Base-by-base conservation (phyloP, 2,329 filamentous ascomycete genomes). In the Pseudogymnoascus pannorum region DNA sequence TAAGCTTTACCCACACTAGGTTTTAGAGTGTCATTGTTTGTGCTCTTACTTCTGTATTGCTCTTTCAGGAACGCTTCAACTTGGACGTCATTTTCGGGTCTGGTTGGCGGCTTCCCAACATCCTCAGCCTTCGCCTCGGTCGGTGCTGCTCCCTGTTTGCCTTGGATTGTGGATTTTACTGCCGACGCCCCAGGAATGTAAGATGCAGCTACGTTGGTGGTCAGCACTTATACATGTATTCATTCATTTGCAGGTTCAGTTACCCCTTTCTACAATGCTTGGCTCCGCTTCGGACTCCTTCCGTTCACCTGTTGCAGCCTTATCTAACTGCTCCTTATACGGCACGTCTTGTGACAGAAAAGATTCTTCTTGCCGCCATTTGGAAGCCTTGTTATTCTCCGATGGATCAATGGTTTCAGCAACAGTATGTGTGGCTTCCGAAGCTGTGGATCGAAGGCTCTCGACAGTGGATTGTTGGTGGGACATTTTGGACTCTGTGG, bases 71-170 rank as follows among this genome's bases (percentile, higher is more conserved):
- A 71, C 60, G 69, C 60, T 61, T 70, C 68, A n/a, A 70, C 68
- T 31, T 69, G 69, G n/a, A 68, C 65, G 65, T 71, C 68, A 62
- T 70, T 64, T 60, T 68, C 65, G 6, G 68, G 68, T 64, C 68
- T 61, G 5, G 59, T 61, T 5, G 68, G 68, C 5, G 68, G 68
- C 16, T 33, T 54, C 57, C 61, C 26, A 24, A 29, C 7, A 33
- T 61, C 26, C 40, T 57, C 42, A 31, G 31, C 58, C 40, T 33
- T 16, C 29, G 31, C 33, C 5, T 64, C 60, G 1, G 62, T 63
- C 8, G 62, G 42, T 22, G 60, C 22, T n/a, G 12, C 31, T 14
- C n/a, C 18, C 16, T 29, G 61, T 61, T 65, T 62, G 11, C 66
- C 61, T 9, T 60, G 59, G 12, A 62, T 58, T 16, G 48, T 14